phyloP scores from a whole-genome alignment of 2,329 filamentous ascomycete species.

The Fusarium domesticum region DNA sequence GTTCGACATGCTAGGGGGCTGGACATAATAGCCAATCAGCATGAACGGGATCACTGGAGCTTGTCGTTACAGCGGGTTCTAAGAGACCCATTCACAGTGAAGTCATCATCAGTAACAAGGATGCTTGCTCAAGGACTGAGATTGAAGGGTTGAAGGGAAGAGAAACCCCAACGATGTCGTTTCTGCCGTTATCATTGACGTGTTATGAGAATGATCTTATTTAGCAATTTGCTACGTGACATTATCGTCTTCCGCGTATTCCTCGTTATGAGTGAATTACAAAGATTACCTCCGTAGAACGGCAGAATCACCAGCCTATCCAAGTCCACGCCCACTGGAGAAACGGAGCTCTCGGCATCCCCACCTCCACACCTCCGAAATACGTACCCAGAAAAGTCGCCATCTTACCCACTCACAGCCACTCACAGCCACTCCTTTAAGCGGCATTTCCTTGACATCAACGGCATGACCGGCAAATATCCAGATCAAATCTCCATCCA shows the following conservation, averaged over 20 bases:
- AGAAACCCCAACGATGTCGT: too few species aligned
- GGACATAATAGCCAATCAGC: constrained; percentile 19
- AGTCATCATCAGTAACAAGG: constrained; percentile 27
- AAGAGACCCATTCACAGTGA: constrained; percentile 15
- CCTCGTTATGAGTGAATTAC: not conserved
- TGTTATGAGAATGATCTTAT: not conserved
- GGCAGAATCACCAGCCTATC: too few species aligned
- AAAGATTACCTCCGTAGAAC: not conserved
- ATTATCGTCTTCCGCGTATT: not conserved
- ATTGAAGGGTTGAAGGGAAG: constrained; percentile 1
- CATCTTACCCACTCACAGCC: constrained; percentile 21
- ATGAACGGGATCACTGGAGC: not conserved
- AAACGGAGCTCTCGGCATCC: constrained; percentile 28
- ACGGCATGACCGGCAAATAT: constrained; percentile 27
- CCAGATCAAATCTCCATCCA: constrained; percentile 8
- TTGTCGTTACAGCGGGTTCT: constrained; percentile 6
- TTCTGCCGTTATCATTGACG: not conserved
- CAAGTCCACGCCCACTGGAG: constrained; percentile 11
- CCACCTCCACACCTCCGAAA: constrained; percentile 26
- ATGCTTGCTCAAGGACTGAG: constrained; percentile 5
- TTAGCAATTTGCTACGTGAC: too few species aligned
- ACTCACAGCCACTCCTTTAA: constrained; percentile 19
- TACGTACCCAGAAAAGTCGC: constrained; percentile 24
- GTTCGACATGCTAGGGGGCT: constrained; percentile 7
- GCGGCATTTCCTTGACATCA: constrained; percentile 20